Percentiles rank a stretch among this genome's conserved stretches.
phyloP scores from a whole-genome alignment of 2,329 filamentous ascomycete species.

The Fusarium drepaniforme region DNA sequence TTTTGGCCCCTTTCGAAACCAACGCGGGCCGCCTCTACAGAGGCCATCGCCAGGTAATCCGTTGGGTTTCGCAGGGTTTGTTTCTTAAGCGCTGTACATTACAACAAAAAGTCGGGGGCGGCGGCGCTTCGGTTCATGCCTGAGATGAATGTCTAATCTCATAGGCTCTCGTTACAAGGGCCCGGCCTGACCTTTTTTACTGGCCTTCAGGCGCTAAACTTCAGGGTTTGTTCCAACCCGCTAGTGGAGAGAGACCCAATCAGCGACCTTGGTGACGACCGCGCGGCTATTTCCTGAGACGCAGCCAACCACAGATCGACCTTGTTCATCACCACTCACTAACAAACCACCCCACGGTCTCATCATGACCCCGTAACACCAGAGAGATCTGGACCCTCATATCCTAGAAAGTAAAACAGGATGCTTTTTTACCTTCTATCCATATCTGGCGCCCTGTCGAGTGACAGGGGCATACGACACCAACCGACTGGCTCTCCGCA shows the following conservation, averaged over 20 bases:
- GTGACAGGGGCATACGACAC: neutral
- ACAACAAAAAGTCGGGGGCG: neutral
- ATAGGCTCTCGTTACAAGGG: neutral
- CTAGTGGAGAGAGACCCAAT: neutral
- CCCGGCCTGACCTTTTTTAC: neutral
- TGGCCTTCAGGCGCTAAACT: neutral
- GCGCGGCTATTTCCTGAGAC: neutral
- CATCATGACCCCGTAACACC: neutral
- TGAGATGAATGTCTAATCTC: neutral
- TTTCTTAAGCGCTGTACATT: neutral
- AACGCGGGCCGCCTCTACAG: neutral
- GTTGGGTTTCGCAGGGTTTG: neutral
- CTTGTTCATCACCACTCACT: neutral
- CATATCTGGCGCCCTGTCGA: neutral
- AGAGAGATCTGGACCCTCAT: neutral
- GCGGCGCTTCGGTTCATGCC: neutral
- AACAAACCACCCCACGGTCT: neutral
- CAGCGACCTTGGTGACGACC: neutral
- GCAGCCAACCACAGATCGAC: neutral
- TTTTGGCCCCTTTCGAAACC: neutral
- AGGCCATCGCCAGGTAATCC: neutral
- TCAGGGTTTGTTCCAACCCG: neutral
- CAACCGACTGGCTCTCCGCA: neutral
- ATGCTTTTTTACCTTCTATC: neutral
- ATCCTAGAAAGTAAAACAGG: neutral